Evolutionary conservation across 106 monocot species (phyloP), one percentile per base, ranked within the genome.

Genomic region (Narthecium ossifragum): DNA sequence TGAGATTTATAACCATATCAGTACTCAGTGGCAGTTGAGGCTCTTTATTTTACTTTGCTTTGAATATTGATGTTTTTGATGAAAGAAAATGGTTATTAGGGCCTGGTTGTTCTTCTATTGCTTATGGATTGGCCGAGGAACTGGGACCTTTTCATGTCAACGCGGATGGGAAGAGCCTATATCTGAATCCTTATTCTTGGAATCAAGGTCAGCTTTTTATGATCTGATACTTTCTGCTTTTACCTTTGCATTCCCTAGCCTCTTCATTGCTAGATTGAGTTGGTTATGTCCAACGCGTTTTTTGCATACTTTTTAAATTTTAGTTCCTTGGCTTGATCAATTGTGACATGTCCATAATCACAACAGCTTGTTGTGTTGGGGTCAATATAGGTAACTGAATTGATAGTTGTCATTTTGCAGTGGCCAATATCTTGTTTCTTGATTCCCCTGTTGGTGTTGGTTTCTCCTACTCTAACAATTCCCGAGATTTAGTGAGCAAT

Each of bases 371-470:
- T 2, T 43, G 14, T 6, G 5, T 13, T 43, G 14, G 43, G 17
- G 14, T 43, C 10, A 6, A 6, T 2, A 43, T 13, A 43, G 14
- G 9, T 43, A 43, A 17, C 12, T 17, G 43, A 43, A 43, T 43
- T 43, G 4, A 43, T 18, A 25, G 7, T 24, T 49, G 21, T 46
- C 46, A 26, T 53, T 67, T 36, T 75, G 64, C 90, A 96, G 96
- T 63, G 71, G 96, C 90, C 31, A 96, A 96, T 52, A 69, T 96
- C 22, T 51, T 96, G 30, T 96, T 96, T 64, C 75, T 96, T 34
- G 96, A 96, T 57, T 90, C 90, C 24, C 96, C 96, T 56, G 96
- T 79, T 65, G 96, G 96, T 63, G 90, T 90, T 54, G 96, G 96
- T 10, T 96, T 70, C 69, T 96, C 96, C 17, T 90, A 86, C 61